A percentile compares a stretch with the other conserved stretches of the same genome.
Evolutionary conservation across 768 basidiomycete genomes (phyloP).

Genomic region (Solioccasus polychromus): DNA sequence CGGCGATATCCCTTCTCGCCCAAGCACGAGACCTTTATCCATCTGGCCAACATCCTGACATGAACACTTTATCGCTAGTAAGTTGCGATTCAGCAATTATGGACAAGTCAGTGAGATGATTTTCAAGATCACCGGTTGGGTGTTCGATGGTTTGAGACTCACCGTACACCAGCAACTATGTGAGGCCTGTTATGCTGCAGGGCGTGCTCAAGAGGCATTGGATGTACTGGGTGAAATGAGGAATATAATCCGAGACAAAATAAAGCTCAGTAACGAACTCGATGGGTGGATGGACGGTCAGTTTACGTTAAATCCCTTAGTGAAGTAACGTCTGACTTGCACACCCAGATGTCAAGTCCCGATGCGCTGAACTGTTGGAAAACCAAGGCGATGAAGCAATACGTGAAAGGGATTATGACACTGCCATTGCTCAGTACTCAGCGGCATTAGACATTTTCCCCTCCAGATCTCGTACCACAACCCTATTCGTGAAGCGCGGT

Average conservation of each 20-base stretch:
- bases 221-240: constrained; percentile 4
- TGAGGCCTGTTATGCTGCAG: constrained; percentile 3
- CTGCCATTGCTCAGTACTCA: constrained; percentile 13
- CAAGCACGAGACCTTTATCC: constrained; percentile 15
- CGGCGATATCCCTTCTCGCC: background rate
- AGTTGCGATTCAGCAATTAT: background rate
- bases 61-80: constrained; percentile 17
- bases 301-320: background rate
- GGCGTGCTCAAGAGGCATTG: background rate
- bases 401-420: background rate
- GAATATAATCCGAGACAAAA: constrained; percentile 6
- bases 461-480: background rate
- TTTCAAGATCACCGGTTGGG: constrained; percentile 16
- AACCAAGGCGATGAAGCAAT: constrained; percentile 9
- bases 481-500: constrained; percentile 14
- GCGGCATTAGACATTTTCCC: constrained; percentile 3
- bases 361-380: constrained; percentile 4
- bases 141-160: constrained; percentile 11
- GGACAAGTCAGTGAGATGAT: background rate
- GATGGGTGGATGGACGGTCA: constrained; percentile 11
- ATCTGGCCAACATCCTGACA: background rate
- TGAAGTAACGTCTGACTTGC: background rate
- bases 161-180: constrained; percentile 6
- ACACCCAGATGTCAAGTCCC: constrained; percentile 8
- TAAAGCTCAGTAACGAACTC: constrained; percentile 2